A percentile compares a stretch with the other conserved stretches of the same genome.
Conservation (phyloP, 2,329 filamentous ascomycete species). For the Tolypocladium endophyticum region DNA sequence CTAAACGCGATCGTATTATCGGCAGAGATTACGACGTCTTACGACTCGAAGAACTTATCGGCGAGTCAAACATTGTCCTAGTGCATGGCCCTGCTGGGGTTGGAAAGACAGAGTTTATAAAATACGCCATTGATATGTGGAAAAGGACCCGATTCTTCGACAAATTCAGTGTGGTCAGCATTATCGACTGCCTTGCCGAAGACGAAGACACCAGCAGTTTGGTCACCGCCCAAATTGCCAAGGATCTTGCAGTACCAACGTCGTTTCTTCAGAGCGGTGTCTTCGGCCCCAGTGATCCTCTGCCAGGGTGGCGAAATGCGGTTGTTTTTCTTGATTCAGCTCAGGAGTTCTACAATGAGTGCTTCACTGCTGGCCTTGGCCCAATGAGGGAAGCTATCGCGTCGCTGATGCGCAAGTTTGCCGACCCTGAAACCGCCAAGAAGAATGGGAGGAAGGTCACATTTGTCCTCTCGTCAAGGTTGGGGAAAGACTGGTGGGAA, state of each 20-base stretch:
- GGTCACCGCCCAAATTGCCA: neutral
- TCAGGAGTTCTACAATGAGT: neutral
- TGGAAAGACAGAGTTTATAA: neutral
- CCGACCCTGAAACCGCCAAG: neutral
- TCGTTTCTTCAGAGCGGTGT: neutral
- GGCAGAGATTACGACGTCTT: neutral
- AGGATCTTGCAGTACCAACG: neutral
- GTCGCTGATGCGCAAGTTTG: neutral
- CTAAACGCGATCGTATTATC: neutral
- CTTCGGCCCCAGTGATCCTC: neutral
- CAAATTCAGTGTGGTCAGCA: neutral
- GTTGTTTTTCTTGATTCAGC: neutral
- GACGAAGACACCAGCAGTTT: neutral
- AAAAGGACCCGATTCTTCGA: neutral
- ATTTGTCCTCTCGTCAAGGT: neutral
- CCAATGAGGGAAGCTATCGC: neutral
- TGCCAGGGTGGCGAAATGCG: neutral
- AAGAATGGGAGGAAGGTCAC: neutral
- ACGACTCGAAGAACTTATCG: neutral
- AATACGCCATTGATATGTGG: neutral
- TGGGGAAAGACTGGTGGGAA: neutral
- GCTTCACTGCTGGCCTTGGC: neutral
- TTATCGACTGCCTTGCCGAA: neutral
- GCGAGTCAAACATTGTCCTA: neutral
- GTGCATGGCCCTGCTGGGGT: neutral